These are phyloP conservation scores for Xylaria sp. DNA, from an alignment of 2,329 filamentous ascomycete genomes.

Conservation along the genomic window DNA sequence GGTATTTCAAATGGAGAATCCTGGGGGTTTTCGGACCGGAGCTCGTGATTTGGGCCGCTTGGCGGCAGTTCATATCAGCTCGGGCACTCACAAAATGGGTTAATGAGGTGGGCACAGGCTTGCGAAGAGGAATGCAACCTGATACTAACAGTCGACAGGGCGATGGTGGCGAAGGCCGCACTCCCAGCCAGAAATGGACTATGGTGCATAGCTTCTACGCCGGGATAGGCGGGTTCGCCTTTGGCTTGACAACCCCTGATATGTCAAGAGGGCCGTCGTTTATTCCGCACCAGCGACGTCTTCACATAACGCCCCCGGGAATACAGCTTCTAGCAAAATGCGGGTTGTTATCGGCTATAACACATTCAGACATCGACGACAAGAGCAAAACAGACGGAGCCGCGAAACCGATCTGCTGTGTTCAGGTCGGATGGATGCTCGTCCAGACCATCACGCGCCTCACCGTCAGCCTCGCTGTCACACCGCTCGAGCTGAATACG, in stretches of 20 bases:
- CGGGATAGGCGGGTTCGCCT: conserved; percentile 8
- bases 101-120: neutral
- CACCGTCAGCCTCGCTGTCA: neutral
- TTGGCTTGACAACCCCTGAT: neutral
- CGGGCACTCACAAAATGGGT: neutral
- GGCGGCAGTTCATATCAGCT: conserved; percentile 1
- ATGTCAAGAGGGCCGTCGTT: neutral
- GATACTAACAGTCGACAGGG: too few relatives aligned
- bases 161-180: too few relatives aligned
- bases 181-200: neutral
- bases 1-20: conserved; percentile 4
- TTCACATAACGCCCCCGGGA: conserved; percentile 1
- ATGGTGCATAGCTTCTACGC: conserved; percentile 11
- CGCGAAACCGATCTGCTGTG: conserved; percentile 4
- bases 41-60: conserved; percentile 3
- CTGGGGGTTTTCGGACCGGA: conserved; percentile 3
- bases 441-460: conserved; percentile 6
- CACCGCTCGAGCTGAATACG: conserved; percentile 10
- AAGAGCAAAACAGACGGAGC: conserved; percentile 9
- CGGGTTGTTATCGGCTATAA: neutral
- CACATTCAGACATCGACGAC: conserved; percentile 4
- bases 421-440: conserved; percentile 11
- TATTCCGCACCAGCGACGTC: neutral
- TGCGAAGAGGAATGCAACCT: too few relatives aligned
- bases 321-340: conserved; percentile 2